These are phyloP conservation scores for Plasmodium gallinaceum DNA, from an alignment of 169 alveolate genomes.

Conservation along the genomic window DNA sequence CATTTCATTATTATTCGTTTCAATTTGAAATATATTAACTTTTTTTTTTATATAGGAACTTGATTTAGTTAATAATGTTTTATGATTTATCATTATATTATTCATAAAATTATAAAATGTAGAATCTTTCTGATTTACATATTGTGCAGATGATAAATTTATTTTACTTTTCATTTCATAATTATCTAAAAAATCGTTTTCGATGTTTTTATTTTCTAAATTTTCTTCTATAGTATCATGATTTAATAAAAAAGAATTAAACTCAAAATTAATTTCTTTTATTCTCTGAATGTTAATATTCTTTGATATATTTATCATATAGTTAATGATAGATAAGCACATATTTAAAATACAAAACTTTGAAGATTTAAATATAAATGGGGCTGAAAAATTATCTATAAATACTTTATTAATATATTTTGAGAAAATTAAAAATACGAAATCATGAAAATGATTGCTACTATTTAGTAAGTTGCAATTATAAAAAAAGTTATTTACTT, in stretches of 20 bases:
- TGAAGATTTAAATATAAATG: constrained; percentile 37
- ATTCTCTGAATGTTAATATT: constrained; percentile 8
- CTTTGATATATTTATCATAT: constrained; percentile 13
- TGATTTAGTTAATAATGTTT: constrained; percentile 7
- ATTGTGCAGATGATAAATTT: too few relatives aligned
- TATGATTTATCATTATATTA: constrained; percentile 60
- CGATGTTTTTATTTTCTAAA: too few relatives aligned
- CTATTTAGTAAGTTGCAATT: constrained; percentile 14
- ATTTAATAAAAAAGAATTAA: neutral
- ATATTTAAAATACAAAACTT: constrained; percentile 24
- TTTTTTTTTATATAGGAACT: constrained; percentile 7
- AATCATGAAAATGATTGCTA: constrained; percentile 15
- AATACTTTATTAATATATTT: constrained; percentile 57
- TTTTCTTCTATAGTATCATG: neutral
- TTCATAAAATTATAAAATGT: constrained; percentile 30
- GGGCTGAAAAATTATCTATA: constrained; percentile 33
- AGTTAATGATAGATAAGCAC: constrained; percentile 27
- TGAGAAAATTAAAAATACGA: constrained; percentile 39
- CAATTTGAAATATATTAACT: constrained; percentile 42
- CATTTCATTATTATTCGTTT: neutral
- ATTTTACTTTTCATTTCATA: too few relatives aligned
- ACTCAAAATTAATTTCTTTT: constrained; percentile 6
- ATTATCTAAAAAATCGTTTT: too few relatives aligned
- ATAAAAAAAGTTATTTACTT: constrained; percentile 9
- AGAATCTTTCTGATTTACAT: too few relatives aligned